Base-by-base conservation (phyloP, 331 rosid genomes). In the Acacia concinna region DNA sequence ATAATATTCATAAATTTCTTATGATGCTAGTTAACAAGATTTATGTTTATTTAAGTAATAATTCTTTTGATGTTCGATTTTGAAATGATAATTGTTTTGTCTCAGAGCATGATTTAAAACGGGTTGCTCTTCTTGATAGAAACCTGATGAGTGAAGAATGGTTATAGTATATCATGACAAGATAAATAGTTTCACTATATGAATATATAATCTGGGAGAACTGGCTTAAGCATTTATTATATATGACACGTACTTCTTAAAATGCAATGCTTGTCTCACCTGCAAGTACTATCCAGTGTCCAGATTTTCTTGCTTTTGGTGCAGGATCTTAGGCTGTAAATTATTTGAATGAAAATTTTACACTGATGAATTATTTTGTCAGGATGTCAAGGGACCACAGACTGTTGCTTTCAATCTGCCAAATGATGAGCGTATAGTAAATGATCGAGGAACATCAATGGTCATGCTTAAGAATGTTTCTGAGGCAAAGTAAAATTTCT, bases 331-430 rank as follows among this genome's bases (percentile, higher is more conserved):
- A 27, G 74, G 68, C 62, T 68, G 67, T n/a, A 59, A 60, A 73
- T 52, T 59, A 40, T 37, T 20, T 60, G 63, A 77, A 62, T 31
- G 20, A 63, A 70, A 74, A 75, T 66, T 47, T 65, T 65, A 49
- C 73, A 31, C 47, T 47, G 17, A 21, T 68, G 59, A 80, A 35
- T 68, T 68, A 82, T 82, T 82, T 72, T 81, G 75, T 80, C 91
- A 95, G 98, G 99, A 93, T 89, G 93, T 91, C 71, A 90, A 89
- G 87, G 98, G 99, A 76, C 98, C 99, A 71, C 99, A 95, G 80
- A 90, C 97, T 79, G 94, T 87, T 84, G 99, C 98, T 84, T 93
- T 93, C 82, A 95, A 93, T 89, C 90, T 95, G 65, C 99, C 99
- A 77, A 95, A 93, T 89, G 99, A 95, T 3, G 96, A 95, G 84